Conservation (phyloP, 768 basidiomycete genomes). For the Suillus variegatus region DNA sequence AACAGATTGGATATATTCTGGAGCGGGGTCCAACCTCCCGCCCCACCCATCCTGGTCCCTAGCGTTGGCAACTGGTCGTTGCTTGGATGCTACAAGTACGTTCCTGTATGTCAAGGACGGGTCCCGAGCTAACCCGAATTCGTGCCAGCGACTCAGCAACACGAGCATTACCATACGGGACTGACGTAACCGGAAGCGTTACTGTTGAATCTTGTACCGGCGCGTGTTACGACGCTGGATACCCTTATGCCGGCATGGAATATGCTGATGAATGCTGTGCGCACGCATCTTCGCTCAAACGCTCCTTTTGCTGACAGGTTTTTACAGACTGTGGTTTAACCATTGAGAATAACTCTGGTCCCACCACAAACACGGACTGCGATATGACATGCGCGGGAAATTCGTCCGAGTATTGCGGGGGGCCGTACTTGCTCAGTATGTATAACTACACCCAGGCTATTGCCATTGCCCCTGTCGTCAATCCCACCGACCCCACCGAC, state of each 20-base stretch:
- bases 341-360: slow-evolving; percentile 24
- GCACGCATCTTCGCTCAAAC: slow-evolving; percentile 17
- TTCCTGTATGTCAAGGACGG: not conserved
- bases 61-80: slow-evolving; percentile 66
- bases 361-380: slow-evolving; percentile 54
- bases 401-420: slow-evolving; percentile 68
- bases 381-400: slow-evolving; percentile 69
- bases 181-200: slow-evolving; percentile 42
- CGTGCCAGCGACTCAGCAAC: slow-evolving; percentile 35
- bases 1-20: slow-evolving; percentile 62
- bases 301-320: not conserved
- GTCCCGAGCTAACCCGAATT: slow-evolving; percentile 2
- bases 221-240: slow-evolving; percentile 45
- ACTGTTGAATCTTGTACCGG: slow-evolving; percentile 51
- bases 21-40: slow-evolving; percentile 58
- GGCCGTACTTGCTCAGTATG: slow-evolving; percentile 62
- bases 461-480: slow-evolving; percentile 39
- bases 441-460: slow-evolving; percentile 72
- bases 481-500: slow-evolving; percentile 20
- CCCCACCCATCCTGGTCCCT: slow-evolving; percentile 52
- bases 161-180: slow-evolving; percentile 35
- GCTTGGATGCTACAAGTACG: slow-evolving; percentile 75
- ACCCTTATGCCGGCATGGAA: slow-evolving; percentile 46
- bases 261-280: slow-evolving; percentile 51
- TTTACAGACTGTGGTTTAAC: slow-evolving; percentile 19